These are phyloP conservation scores for Malus orientalis DNA, from an alignment of 306 rosid genomes.

Conservation along the genomic window DNA sequence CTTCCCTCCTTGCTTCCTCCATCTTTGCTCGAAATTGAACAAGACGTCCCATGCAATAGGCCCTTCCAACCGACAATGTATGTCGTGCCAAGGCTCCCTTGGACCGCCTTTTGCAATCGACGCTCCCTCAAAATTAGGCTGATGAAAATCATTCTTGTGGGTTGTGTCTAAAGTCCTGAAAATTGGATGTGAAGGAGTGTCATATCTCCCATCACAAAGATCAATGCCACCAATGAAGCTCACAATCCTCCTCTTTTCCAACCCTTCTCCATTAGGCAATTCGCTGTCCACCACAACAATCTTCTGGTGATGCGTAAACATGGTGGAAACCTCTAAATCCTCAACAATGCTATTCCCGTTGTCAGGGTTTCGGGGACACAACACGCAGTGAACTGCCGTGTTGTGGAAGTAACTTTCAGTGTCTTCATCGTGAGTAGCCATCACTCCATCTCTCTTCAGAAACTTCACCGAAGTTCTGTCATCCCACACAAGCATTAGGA, in stretches of 20 bases:
- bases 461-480: constrained; percentile 40
- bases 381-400: constrained; percentile 27
- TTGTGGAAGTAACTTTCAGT: constrained; percentile 33
- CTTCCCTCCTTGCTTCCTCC: constrained; percentile 37
- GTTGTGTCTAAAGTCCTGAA: constrained; percentile 28
- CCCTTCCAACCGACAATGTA: constrained; percentile 37
- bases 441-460: constrained; percentile 38
- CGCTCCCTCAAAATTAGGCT: constrained; percentile 27
- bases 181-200: constrained; percentile 38
- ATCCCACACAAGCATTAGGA: constrained; percentile 53
- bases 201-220: constrained; percentile 55
- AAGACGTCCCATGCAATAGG: constrained; percentile 45
- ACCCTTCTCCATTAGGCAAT: constrained; percentile 6
- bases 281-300: constrained; percentile 33
- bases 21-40: constrained; percentile 42
- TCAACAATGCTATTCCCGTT: constrained; percentile 18
- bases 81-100: constrained; percentile 55
- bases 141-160: constrained; percentile 36
- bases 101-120: constrained; percentile 41
- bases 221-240: constrained; percentile 49
- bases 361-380: constrained; percentile 42
- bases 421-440: constrained; percentile 49
- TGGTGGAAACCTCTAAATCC: constrained; percentile 29
- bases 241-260: constrained; percentile 30
- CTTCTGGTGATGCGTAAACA: constrained; percentile 58